Evolutionary conservation across 129 eudicot genomes (phyloP).

Genomic region (Helichrysum umbraculigerum): DNA sequence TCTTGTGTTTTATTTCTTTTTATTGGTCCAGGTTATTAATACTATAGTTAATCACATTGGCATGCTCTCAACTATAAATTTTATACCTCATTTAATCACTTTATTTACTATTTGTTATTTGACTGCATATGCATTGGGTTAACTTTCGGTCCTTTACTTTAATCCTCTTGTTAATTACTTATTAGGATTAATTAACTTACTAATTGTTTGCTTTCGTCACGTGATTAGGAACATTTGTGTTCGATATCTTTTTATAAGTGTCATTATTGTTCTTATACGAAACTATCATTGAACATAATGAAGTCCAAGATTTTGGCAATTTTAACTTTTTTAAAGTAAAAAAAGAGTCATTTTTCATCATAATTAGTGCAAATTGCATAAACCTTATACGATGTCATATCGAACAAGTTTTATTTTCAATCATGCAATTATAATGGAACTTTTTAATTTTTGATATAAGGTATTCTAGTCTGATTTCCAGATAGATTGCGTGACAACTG

Average conservation of each 20-base stretch:
- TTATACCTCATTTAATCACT: slow-evolving; percentile 14
- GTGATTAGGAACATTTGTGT: slow-evolving; percentile 27
- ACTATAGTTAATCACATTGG: slow-evolving; percentile 11
- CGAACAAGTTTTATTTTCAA: too few relatives aligned
- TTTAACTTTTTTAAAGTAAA: neutral
- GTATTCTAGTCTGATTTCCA: too few relatives aligned
- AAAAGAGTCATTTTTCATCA: too few relatives aligned
- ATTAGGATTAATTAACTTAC: slow-evolving; percentile 15
- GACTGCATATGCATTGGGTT: slow-evolving; percentile 5
- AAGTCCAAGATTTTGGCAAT: too few relatives aligned
- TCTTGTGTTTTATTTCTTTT: slow-evolving; percentile 16
- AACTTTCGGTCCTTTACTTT: slow-evolving; percentile 6
- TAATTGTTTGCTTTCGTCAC: slow-evolving; percentile 27
- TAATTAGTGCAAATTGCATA: too few relatives aligned
- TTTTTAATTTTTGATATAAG: too few relatives aligned
- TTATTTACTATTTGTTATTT: slow-evolving; percentile 22
- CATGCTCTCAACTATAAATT: slow-evolving; percentile 13
- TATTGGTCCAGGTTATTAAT: neutral
- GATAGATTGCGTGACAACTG: too few relatives aligned
- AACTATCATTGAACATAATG: neutral
- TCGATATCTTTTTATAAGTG: neutral
- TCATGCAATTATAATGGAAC: neutral
- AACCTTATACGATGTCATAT: too few relatives aligned
- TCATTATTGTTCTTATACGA: neutral
- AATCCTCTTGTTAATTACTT: neutral